Base-by-base conservation (phyloP, 208 protist species). In the Phytomonas serpens region DNA sequence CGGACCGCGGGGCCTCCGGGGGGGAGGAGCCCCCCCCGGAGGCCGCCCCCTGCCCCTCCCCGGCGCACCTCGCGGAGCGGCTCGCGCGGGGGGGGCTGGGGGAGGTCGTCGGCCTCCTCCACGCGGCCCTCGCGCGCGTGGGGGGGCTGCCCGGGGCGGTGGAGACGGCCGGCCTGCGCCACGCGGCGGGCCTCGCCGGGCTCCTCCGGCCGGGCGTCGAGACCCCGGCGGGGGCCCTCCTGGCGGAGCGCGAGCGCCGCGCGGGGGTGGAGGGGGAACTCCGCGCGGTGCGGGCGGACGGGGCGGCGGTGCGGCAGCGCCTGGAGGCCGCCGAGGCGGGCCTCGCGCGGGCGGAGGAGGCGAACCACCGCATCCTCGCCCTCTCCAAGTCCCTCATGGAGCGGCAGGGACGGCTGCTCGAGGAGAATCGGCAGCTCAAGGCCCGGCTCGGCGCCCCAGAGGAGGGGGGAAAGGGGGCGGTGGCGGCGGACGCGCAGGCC, bases 381-480 rank as follows among this genome's bases (percentile, higher is more conserved):
- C 76, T 86, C 37, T 77, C 77, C 14, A 84, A 81, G 66, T 71
- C 47, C 4, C 33, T 86, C 14, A 64, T 86, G 36, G 82, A 79
- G 75, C 76, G 83, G 64, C 74, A 84, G 47, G 76, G 62, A 10
- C 11, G 38, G 13, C 67, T 86, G 30, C 68, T 67, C 16, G 5
- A 61, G 1, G 80, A 87, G 57, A 81, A 79, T 38, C 71, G 70
- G 23, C 29, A 36, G 23, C 51, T 81, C 36, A 72, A 73, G 32
- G 65, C 57, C 10, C 69, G 81, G 69, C 19, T 83, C 5, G 42
- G 38, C 47, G 6, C 67, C n/a, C 10, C n/a, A 33, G 33, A 30
- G 11, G 32, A 4, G 2, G 34, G 34, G 34, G 34, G 34, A 6
- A 6, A 6, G 34, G 6, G 34, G 34, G 68, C 63, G 9, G 27